phyloP scores from a whole-genome alignment of 768 basidiomycete species.

The Cystobasidium ongulense region DNA sequence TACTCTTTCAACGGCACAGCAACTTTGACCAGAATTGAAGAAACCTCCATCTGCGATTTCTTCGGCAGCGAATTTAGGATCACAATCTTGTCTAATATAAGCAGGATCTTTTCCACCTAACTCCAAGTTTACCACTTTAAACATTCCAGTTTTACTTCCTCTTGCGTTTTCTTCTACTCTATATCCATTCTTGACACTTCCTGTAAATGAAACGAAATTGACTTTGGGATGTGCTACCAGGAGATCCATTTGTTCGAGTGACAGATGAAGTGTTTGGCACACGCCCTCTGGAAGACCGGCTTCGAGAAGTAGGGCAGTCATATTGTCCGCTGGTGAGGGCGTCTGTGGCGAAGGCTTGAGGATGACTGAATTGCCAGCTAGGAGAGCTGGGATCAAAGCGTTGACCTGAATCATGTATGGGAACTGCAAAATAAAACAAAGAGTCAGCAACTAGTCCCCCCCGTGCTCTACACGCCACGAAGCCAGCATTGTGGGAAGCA shows the following conservation, averaged over 20 bases:
- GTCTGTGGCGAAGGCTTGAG: constrained; percentile 97
- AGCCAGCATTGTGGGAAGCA: no score
- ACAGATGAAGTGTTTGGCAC: constrained; percentile 67
- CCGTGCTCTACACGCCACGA: background rate
- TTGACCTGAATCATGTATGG: constrained; percentile 87
- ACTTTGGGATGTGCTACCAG: constrained; percentile 61
- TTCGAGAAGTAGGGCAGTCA: constrained; percentile 58
- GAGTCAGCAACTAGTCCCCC: constrained; percentile 21
- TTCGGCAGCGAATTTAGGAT: constrained; percentile 59
- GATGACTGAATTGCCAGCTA: constrained; percentile 79
- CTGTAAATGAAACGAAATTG: constrained; percentile 84
- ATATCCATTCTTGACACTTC: constrained; percentile 68
- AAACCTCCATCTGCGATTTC: constrained; percentile 90
- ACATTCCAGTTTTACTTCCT: constrained; percentile 44
- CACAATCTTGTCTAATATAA: constrained; percentile 73
- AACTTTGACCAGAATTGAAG: constrained; percentile 97
- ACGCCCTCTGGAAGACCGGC: constrained; percentile 72
- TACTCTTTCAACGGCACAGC: constrained; percentile 89
- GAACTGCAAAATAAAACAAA: constrained; percentile 46
- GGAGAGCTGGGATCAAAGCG: constrained; percentile 78
- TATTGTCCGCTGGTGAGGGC: constrained; percentile 74
- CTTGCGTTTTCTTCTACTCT: constrained; percentile 65
- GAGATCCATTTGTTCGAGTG: constrained; percentile 55
- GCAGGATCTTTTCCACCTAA: constrained; percentile 97
- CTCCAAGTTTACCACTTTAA: constrained; percentile 57